Base-by-base conservation (phyloP, 2,329 filamentous ascomycete species). In the Paecilomyces niveus region DNA sequence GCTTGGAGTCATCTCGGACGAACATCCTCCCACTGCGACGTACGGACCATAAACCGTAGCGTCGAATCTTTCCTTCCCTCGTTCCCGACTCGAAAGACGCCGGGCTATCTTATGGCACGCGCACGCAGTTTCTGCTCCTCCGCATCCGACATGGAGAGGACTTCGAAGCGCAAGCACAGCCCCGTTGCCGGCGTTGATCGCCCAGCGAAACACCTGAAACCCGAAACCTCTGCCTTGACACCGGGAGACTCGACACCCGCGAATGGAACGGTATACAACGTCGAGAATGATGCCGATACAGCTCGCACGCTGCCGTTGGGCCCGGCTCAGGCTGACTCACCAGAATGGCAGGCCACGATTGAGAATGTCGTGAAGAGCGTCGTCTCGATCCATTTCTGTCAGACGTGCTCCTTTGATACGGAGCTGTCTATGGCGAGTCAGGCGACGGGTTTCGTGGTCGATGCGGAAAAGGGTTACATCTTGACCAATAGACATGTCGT, bases 321-420 rank as follows among this genome's bases (percentile, higher is more conserved):
- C 57, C 79, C 79, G 62, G 77, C 78, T 15, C 76, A 79, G 54
- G 76, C 81, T 24, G 88, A 91, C 66, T 89, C 88, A 2, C 86
- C 86, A 24, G 92, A 96, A 77, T 99, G 94, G 94, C 93, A 97
- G 76, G 89, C 87, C 55, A 97, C 92, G 0, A 96, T 97, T 61
- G 92, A 97, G 75, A 88, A 86, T 61, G 94, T 99, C 2, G 92
- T 99, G 57, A 87, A 89, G 72, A 96, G 92, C 66, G 94, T 97
- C 18, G 94, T 99, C 54, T 96, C 93, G n/a, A 97, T 99, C 68
- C 89, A 96, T 65, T 99, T 99, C 79, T 97, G 93, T 73, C 92
- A 97, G 81, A 97, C 94, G 0, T 96, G 90, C 73, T 92, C 93
- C 24, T 99, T 99, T 73, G 94, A 99, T 74, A 97, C 94, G n/a